phyloP scores from a whole-genome alignment of 1,284 basidiomycete genomes.

The Sanguinoderma infundibulare region DNA sequence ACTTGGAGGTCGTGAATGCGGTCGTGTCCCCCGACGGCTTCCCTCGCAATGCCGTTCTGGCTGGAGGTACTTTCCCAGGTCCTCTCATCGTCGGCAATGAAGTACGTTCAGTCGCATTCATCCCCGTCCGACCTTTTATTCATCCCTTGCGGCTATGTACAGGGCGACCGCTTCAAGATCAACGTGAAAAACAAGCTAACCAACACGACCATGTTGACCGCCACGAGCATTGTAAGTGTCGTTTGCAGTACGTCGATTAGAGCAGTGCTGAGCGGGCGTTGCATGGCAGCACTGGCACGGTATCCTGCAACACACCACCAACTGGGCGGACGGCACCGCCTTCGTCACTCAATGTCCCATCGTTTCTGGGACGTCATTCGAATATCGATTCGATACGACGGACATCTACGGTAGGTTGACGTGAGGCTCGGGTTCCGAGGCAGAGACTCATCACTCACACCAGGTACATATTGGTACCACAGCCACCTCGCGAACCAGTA shows the following conservation, averaged over 20 bases:
- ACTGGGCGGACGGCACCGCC: slow-evolving; percentile 30
- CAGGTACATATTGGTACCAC: slow-evolving; percentile 29
- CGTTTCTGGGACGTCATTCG: slow-evolving; percentile 45
- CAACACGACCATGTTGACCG: slow-evolving; percentile 35
- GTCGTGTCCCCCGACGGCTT: slow-evolving; percentile 32
- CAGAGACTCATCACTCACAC: too few species aligned
- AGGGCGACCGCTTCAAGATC: slow-evolving; percentile 33
- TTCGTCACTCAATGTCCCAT: slow-evolving; percentile 54
- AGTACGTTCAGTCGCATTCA: slow-evolving; percentile 9
- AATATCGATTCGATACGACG: slow-evolving; percentile 39
- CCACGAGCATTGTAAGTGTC: slow-evolving; percentile 35
- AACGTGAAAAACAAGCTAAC: slow-evolving; percentile 40
- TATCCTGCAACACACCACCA: slow-evolving; percentile 34
- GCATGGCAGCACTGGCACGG: slow-evolving; percentile 43
- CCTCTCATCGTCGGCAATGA: slow-evolving; percentile 31
- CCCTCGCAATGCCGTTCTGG: slow-evolving; percentile 31
- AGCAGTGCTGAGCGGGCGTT: too few species aligned
- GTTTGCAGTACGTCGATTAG: background rate
- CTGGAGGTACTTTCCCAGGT: slow-evolving; percentile 34
- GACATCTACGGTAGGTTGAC: slow-evolving; percentile 27
- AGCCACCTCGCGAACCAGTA: slow-evolving; percentile 25
- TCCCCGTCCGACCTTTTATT: background rate
- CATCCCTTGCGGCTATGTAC: slow-evolving; percentile 5
- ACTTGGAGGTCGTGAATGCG: slow-evolving; percentile 30
- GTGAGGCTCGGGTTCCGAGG: slow-evolving; percentile 36